Evolutionary conservation across 345 rosid genomes (phyloP), one percentile per base, ranked within the genome.

Genomic region (Eucalyptus urophylla): DNA sequence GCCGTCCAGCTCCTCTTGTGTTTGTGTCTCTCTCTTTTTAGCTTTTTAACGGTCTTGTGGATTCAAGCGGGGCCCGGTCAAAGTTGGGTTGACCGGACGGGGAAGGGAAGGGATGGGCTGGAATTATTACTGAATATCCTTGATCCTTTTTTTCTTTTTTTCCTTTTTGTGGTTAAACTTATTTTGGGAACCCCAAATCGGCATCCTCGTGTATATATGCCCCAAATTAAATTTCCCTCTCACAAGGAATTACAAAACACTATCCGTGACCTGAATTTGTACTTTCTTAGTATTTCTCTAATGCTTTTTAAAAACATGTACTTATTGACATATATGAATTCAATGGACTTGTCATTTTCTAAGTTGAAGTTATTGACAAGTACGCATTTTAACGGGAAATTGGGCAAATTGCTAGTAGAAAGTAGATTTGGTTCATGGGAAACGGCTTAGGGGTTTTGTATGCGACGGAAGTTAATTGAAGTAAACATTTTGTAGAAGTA

Each of bases 361-460:
- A 21, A 2, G 3, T 21, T 40, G 47, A 21, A 72, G 1, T 6
- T 21, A 43, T 19, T 13, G 4, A 5, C 8, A 37, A 6, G 14
- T 0, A 37, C 0, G 5, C 83, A 40, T 37, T 21, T 76, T 37
- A 21, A 76, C 0, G 0, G 0, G 9, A 37, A 76, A 76, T 21
- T 3, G 1, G 0, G 0, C 0, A 6, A 11, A 37, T 12, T 11
- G 8, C 14, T 11, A 6, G 27, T 6, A 4, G 8, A 76, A 0
- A 22, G 5, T 21, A 37, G 8, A 19, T 21, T 37, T 6, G 27
- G 45, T 25, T 21, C 12, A 72, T 3, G 7, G 2, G 8, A 72
- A 72, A 72, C 2, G 8, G 1, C 22, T 72, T 11, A 9, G 8
- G 14, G 45, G 0, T 72, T 19, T 19, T 19, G 3, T 37, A 4